Base-by-base conservation (phyloP, 2,329 filamentous ascomycete genomes). In the Colletotrichum spaethianum region DNA sequence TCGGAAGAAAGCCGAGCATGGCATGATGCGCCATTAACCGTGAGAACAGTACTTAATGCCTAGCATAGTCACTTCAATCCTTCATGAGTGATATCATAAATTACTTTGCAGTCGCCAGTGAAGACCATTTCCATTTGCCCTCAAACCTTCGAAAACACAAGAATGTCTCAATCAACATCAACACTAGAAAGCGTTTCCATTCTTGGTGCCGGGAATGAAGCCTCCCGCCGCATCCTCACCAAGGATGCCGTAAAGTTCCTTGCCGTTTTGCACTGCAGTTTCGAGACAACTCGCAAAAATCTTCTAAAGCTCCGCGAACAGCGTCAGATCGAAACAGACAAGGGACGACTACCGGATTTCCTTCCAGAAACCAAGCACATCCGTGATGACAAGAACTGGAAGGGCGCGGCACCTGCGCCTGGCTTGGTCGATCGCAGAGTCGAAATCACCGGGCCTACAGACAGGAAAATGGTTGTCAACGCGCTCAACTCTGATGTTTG, bases 391-490 rank as follows among this genome's bases (percentile, higher is more conserved):
- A 90, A 93, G 82, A 90, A 93, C 76, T 97, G 94, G 94, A 94
- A 90, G 84, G 94, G 93, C 74, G 94, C 94, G 50, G 89, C 92
- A 56, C 94, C 94, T 18, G 94, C 94, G 8, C 94, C 94, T 0
- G 94, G 94, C 68, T 88, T 97, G 57, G 90, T 95, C 44, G 94
- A 97, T 85, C 91, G 94, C 75, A 90, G 94, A 75, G 92, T 96
- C 26, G 94, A 97, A 86, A 97, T 97, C 79, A 97, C 94, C 4
- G 94, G 94, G 7, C 94, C 94, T 0, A 96, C 94, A 4, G 94
- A 97, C 83, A 88, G 94, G 75, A 97, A 97, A 88, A 97, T 97
- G 94, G 93, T 97, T 62, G 93, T 97, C 73, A 97, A 97, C 81
- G 94, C 94, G 11, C 80, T 97, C 81, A 97, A 97, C 83, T 92